Evolutionary conservation across 2,329 filamentous ascomycete genomes (phyloP), one percentile per base, ranked within the genome.

Genomic region (Atkinsonella hypoxylon): DNA sequence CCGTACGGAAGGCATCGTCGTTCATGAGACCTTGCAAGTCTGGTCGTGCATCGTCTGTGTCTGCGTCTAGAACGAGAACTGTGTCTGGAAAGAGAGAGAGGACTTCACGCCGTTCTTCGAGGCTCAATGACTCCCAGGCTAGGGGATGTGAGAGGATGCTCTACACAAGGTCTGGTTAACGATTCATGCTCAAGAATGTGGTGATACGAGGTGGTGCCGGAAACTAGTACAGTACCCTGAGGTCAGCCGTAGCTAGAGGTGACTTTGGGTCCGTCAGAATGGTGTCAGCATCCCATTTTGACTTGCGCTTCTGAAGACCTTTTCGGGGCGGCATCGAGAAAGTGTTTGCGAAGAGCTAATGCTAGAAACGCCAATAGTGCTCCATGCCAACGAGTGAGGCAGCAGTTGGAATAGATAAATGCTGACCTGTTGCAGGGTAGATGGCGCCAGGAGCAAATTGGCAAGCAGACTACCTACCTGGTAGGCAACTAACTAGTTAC

Each of bases 1-100:
- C 71, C 45, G 72, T 62, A 11, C 73, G 71, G 57, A 76, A 75
- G 55, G 67, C 68, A 55, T 73, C 66, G 57, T 72, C 72, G 55
- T 71, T 75, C 53, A 67, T 66, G 11, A 76, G 65, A 13, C 68
- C 66, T 3, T 58, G 59, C 43, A 74, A 61, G 54, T 76, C 60
- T 0, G 71, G 73, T 9, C 69, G 63, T 8, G 68, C 67, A 12
- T 65, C 53, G 17, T 62, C 60, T 1, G 65, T 67, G 15, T 59
- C 65, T 2, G 62, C 56, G 5, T 65, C 59, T 2, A 67, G 47
- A n/a, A 75, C 64, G 56, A 73, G 66, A 43, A 61, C 57, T 12
- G 57, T 58, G 44, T 64, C 63, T 0, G 70, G 70, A 38, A 72
- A 69, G 2, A 70, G 59, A 1, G 63, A 60, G 8, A 71, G 53